Evolutionary conservation across 2,329 filamentous ascomycete species (phyloP).

Genomic region (Tolypocladium nubicola): DNA sequence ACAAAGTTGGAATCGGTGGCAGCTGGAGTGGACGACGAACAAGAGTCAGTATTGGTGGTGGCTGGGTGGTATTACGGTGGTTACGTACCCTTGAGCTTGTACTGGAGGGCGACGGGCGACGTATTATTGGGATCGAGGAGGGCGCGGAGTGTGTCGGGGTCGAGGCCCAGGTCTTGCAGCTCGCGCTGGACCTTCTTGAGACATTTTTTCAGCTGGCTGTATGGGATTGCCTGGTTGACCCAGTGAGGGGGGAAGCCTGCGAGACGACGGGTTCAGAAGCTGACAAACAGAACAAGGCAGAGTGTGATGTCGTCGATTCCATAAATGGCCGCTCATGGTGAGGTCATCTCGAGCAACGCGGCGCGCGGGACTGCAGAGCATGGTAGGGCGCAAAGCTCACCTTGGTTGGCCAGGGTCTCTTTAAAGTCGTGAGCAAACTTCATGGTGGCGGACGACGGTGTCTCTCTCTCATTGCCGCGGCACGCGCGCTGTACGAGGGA

Average conservation of each 20-base stretch:
- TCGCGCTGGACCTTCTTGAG: constrained; percentile 71
- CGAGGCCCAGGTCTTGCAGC: constrained; percentile 59
- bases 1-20: constrained; percentile 35
- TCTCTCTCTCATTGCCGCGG: not conserved
- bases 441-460: constrained; percentile 37
- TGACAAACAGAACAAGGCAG: not conserved
- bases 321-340: not conserved
- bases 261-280: not conserved
- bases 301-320: not conserved
- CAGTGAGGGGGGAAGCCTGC: constrained; percentile 61
- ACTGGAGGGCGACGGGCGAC: constrained; percentile 37
- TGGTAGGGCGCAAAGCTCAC: constrained; percentile 15
- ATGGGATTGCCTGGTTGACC: constrained; percentile 69
- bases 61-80: not conserved
- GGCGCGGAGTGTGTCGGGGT: constrained; percentile 56
- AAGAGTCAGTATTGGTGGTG: not conserved
- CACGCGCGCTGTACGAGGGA: not conserved
- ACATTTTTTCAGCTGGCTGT: constrained; percentile 78
- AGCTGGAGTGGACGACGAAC: constrained; percentile 12
- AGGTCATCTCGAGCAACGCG: not conserved
- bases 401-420: constrained; percentile 54
- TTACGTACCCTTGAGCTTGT: constrained; percentile 40
- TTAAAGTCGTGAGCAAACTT: constrained; percentile 79
- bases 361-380: not conserved
- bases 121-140: constrained; percentile 45